Percentiles rank a stretch among this genome's conserved stretches.
These are phyloP conservation scores for Botryosphaeria dothidea DNA, from an alignment of 2,329 filamentous ascomycete genomes.

Conservation along the genomic window DNA sequence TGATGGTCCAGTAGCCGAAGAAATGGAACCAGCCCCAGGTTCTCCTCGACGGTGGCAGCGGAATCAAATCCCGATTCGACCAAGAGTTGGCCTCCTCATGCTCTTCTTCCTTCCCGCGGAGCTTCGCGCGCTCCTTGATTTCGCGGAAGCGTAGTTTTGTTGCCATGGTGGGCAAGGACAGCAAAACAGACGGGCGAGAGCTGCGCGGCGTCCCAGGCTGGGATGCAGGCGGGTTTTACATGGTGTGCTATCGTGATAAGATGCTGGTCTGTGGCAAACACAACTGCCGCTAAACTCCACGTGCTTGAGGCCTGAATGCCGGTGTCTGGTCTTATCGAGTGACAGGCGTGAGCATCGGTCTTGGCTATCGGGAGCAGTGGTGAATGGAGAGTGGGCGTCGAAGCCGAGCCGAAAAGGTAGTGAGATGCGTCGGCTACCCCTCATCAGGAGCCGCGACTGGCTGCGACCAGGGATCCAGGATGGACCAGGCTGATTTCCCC, in stretches of 20 bases:
- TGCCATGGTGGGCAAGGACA: neutral
- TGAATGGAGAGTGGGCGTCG: neutral
- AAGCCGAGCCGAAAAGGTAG: neutral
- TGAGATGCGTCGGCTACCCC: neutral
- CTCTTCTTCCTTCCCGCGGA: slow-evolving; percentile 42
- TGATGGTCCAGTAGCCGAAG: slow-evolving; percentile 45
- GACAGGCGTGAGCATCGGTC: neutral
- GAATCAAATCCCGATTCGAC: slow-evolving; percentile 42
- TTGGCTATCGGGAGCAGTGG: neutral
- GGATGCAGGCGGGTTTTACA: neutral
- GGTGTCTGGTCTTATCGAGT: neutral
- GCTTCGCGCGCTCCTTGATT: slow-evolving; percentile 34
- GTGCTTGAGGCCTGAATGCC: neutral
- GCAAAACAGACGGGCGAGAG: neutral
- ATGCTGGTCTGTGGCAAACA: neutral
- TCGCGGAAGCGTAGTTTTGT: slow-evolving; percentile 22
- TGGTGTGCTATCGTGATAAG: neutral
- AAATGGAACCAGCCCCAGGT: slow-evolving; percentile 47
- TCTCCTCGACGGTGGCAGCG: slow-evolving; percentile 38
- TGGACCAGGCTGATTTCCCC: neutral
- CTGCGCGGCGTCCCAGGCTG: neutral
- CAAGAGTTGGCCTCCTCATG: slow-evolving; percentile 50
- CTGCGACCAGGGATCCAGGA: neutral
- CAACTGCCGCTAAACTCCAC: neutral
- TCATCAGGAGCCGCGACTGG: neutral